Evolutionary conservation across 441 rosid genomes (phyloP).

Genomic region (Gossypium schwendimanii): DNA sequence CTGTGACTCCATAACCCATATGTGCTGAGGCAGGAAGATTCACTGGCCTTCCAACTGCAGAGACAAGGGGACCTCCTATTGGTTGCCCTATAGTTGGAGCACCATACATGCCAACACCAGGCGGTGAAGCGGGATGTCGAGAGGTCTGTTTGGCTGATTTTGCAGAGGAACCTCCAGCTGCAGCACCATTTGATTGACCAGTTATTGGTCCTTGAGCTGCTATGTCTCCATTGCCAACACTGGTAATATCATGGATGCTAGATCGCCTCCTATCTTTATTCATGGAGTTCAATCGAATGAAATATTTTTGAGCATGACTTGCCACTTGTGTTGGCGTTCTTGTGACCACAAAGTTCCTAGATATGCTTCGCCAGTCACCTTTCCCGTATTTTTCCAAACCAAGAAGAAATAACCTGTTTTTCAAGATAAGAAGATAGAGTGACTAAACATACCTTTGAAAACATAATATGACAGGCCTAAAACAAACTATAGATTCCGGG

Average conservation of each 20-base stretch:
- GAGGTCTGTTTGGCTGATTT: conserved; percentile 51
- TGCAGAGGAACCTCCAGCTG: conserved; percentile 44
- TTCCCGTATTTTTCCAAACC: conserved; percentile 95
- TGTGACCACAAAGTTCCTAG: conserved; percentile 88
- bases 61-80: conserved; percentile 66
- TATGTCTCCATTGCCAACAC: conserved; percentile 63
- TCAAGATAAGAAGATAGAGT: conserved; percentile 6
- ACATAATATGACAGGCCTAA: neutral
- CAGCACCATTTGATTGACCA: conserved; percentile 63
- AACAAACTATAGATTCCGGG: neutral
- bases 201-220: conserved; percentile 82
- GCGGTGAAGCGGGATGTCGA: conserved; percentile 42
- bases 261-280: conserved; percentile 94
- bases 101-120: conserved; percentile 54
- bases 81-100: conserved; percentile 80
- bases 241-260: conserved; percentile 97
- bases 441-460: conserved; percentile 10
- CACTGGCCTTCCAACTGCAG: conserved; percentile 92
- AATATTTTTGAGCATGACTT: conserved; percentile 94
- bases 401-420: conserved; percentile 80
- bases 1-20: conserved; percentile 67
- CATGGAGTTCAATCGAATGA: conserved; percentile 80
- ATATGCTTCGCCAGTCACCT: conserved; percentile 98
- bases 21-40: conserved; percentile 60
- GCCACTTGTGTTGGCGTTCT: conserved; percentile 98